Conservation (phyloP, 371 early-diverging fungal species). For the Paraphysoderma sedebokerense region DNA sequence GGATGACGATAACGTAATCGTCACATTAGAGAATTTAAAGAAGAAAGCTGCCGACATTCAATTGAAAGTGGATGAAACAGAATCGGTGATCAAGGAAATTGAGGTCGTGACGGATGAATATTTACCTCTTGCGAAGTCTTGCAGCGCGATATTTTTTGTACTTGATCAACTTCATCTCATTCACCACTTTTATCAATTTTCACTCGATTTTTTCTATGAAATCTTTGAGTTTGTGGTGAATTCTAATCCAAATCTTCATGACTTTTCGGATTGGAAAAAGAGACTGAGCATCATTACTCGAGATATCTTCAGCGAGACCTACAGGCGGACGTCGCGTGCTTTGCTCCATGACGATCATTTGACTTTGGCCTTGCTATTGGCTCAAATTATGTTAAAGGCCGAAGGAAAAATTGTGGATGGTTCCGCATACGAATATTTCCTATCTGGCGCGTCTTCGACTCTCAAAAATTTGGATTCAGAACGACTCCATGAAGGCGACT, state of each 20-base stretch:
- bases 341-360: slow-evolving; percentile 81
- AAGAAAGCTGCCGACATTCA: slow-evolving; percentile 88
- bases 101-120: slow-evolving; percentile 77
- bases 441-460: slow-evolving; percentile 30
- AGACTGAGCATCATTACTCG: slow-evolving; percentile 57
- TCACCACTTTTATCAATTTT: slow-evolving; percentile 94
- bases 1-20: slow-evolving; percentile 90
- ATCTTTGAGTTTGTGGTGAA: slow-evolving; percentile 83
- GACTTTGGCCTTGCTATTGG: slow-evolving; percentile 70
- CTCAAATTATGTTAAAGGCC: slow-evolving; percentile 36
- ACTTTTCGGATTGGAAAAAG: slow-evolving; percentile 46
- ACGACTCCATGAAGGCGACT: too few relatives aligned
- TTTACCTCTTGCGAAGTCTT: slow-evolving; percentile 78
- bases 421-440: slow-evolving; percentile 48
- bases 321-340: slow-evolving; percentile 60
- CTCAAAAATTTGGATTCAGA: slow-evolving; percentile 9
- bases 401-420: slow-evolving; percentile 38
- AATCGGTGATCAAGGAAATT: slow-evolving; percentile 85
- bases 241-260: slow-evolving; percentile 35
- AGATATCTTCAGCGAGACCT: slow-evolving; percentile 73
- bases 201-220: slow-evolving; percentile 87
- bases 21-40: slow-evolving; percentile 85
- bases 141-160: slow-evolving; percentile 85
- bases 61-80: slow-evolving; percentile 82
- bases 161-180: slow-evolving; percentile 82